These are phyloP conservation scores for Brachypodium distachyon DNA, from an alignment of 202 grass and related monocot genomes.

Conservation along the genomic window DNA sequence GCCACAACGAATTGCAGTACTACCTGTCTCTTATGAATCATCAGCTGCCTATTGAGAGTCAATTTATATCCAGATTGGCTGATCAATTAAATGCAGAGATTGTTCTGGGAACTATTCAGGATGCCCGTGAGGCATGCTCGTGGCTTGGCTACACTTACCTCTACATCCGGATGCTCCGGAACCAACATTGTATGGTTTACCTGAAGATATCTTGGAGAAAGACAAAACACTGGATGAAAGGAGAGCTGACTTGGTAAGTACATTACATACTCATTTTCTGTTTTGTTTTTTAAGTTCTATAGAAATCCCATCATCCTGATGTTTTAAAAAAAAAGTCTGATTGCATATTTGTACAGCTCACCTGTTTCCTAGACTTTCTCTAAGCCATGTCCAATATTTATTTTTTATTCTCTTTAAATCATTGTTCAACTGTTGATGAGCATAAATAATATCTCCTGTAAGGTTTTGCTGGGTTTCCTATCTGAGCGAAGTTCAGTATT, in stretches of 20 bases:
- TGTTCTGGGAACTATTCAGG: slow-evolving; percentile 82
- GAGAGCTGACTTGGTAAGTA: slow-evolving; percentile 80
- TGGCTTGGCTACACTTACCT: slow-evolving; percentile 88
- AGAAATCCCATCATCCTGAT: not conserved
- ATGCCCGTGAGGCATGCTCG: slow-evolving; percentile 67
- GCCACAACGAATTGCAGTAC: slow-evolving; percentile 72
- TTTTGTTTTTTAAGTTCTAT: not conserved
- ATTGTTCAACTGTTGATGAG: not conserved
- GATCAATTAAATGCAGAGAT: slow-evolving; percentile 92
- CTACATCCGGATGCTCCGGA: slow-evolving; percentile 68
- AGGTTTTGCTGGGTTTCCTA: not conserved
- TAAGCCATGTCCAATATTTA: not conserved
- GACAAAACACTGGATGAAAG: slow-evolving; percentile 78
- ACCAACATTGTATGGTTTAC: slow-evolving; percentile 80
- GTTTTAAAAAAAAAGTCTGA: not conserved
- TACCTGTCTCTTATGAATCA: slow-evolving; percentile 90
- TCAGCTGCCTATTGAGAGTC: slow-evolving; percentile 83
- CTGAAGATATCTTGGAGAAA: slow-evolving; percentile 52
- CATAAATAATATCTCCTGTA: not conserved
- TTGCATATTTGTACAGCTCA: not conserved
- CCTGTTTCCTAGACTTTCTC: not conserved
- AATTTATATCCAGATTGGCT: slow-evolving; percentile 66
- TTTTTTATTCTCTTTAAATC: not conserved
- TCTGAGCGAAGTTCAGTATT: too few species aligned
- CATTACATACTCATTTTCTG: not conserved